Base-by-base conservation (phyloP, 257 asterid species). In the Agastache rugosa region DNA sequence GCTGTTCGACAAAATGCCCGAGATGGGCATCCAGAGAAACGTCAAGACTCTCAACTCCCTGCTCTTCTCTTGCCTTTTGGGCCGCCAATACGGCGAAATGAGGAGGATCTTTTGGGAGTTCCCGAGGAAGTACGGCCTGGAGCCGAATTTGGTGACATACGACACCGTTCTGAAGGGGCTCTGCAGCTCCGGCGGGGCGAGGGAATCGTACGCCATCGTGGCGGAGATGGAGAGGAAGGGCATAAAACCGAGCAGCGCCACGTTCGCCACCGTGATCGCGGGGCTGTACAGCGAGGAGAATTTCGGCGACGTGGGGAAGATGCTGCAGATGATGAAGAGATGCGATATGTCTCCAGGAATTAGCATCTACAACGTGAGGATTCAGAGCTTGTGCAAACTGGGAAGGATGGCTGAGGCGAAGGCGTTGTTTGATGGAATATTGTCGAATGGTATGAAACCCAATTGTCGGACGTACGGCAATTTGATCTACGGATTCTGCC, bases 211-310 rank as follows among this genome's bases (percentile, higher is more conserved):
- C 81, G 82, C 96, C 5, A 37, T 95, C n/a, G 60, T 95, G 63
- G 87, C 85, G 22, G 96, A 92, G 77, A 95, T 95, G 99, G 86
- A 70, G 62, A 85, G 90, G 81, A 90, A 84, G 70, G 59, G 85
- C 0, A 73, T 90, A 8, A 87, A 72, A 75, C 94, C 98, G 0
- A 84, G 83, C 41, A 64, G 35, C 9, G 68, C 85, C 8, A 87
- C 98, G 5, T 89, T 89, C 60, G 85, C 91, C 17, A 41, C 47
- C 8, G 91, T 81, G 70, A 85, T 95, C 8, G 78, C 85, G 0
- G 96, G 99, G 47, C 85, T 95, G 39, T 95, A 92, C 53, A 67
- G 4, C 73, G 97, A 95, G 82, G 85, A 83, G 74, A 85, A 82
- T 45, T 89, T 78, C 44, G 81, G 69, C 29, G 94, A 83, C 54